Percentiles rank a stretch among this genome's conserved stretches.
Evolutionary conservation across 1,284 basidiomycete genomes (phyloP).

Genomic region (Pulveroboletus sp.): DNA sequence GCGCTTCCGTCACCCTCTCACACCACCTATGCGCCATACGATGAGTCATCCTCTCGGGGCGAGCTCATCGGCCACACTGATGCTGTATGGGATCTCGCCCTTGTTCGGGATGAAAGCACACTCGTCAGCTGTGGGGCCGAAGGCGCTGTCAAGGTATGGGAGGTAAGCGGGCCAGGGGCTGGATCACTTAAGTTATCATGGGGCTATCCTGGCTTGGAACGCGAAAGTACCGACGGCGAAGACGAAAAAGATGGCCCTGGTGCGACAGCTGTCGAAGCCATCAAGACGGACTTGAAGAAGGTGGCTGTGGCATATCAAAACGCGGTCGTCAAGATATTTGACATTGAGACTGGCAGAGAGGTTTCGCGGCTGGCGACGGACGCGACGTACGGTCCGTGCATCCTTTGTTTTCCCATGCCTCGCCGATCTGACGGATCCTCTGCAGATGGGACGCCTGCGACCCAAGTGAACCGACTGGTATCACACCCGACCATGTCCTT

Average conservation of each 20-base stretch:
- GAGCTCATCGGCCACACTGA: conserved; percentile 91
- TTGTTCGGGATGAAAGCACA: conserved; percentile 70
- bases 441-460: conserved; percentile 64
- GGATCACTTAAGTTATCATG: conserved; percentile 69
- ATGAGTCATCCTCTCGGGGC: conserved; percentile 72
- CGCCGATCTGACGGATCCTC: neutral
- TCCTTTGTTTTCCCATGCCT: conserved; percentile 2
- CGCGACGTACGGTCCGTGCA: conserved; percentile 60
- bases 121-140: conserved; percentile 90
- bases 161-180: conserved; percentile 59
- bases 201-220: conserved; percentile 73
- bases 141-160: conserved; percentile 92
- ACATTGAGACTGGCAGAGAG: conserved; percentile 84
- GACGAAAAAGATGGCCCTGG: conserved; percentile 52
- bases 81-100: conserved; percentile 91
- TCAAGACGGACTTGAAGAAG: conserved; percentile 76
- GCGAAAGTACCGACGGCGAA: conserved; percentile 45
- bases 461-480: conserved; percentile 86
- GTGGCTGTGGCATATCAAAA: conserved; percentile 91
- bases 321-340: conserved; percentile 86
- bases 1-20: conserved; percentile 66
- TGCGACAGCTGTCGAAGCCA: conserved; percentile 78
- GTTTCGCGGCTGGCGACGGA: conserved; percentile 66
- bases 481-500: conserved; percentile 91
- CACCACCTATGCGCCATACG: conserved; percentile 87